Evolutionary conservation across 306 rosid genomes (phyloP), one percentile per base, ranked within the genome.

Genomic region (Gleditsia sinensis): DNA sequence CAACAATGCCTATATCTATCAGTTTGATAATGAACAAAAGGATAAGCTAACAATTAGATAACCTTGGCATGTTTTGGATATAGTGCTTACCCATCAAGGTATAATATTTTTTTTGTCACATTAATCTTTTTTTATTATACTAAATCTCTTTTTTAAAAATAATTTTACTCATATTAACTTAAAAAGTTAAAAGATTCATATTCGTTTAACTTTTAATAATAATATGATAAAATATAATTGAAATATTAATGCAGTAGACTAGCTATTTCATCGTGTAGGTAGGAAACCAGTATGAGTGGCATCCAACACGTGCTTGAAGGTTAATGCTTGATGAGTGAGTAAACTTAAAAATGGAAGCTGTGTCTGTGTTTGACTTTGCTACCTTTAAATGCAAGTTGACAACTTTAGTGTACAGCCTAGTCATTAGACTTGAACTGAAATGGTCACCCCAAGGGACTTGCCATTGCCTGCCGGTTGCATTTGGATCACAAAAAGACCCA

Each of bases 401-500:
- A 75, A 63, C 23, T 56, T 64, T 46, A 51, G 63, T 61, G 54
- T 33, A 34, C 24, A 21, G 14, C 69, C 77, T 69, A 75, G 40
- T 43, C 74, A 45, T 55, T 69, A 69, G 73, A 37, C 46, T 69
- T 53, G 48, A 49, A 61, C 32, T 34, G 39, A 62, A 42, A 21
- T 70, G 54, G 37, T 20, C 32, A 23, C 21, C 17, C 37, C 75
- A n/a, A 24, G 36, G 25, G 7, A 9, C 4, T 1, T 37, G 43
- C 1, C 8, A 37, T 6, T 9, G 1, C 6, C 6, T 37, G 43
- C 2, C 2, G 3, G 65, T 64, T 62, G 69, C 74, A 81, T 30
- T 67, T 74, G 82, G 87, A 72, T 53, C 76, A 67, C 74, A 62
- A 48, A 0, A 46, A 63, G n/a, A n/a, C n/a, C n/a, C 79, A 79